phyloP scores from a whole-genome alignment of 352 stramenopile species.

The Pythium brachiatum region DNA sequence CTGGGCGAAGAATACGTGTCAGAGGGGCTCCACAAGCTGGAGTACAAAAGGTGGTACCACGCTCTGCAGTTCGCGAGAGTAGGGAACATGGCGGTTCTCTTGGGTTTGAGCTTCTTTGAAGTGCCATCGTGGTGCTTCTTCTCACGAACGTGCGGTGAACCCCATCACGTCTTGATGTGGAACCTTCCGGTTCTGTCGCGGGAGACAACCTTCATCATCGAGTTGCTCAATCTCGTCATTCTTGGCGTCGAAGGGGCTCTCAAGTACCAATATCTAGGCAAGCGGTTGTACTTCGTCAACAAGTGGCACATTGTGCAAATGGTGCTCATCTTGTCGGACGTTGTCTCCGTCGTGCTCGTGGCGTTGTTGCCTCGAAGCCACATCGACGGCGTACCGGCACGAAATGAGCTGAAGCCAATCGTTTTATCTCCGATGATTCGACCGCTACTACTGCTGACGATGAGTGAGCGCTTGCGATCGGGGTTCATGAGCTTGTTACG shows the following conservation, averaged over 20 bases:
- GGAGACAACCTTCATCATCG: slow-evolving; percentile 32
- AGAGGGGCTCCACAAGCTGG: slow-evolving; percentile 40
- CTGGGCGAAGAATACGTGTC: slow-evolving; percentile 49
- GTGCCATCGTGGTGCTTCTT: slow-evolving; percentile 59
- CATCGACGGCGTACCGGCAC: neutral
- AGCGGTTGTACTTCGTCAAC: slow-evolving; percentile 51
- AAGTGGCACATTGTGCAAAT: slow-evolving; percentile 57
- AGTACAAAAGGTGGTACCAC: slow-evolving; percentile 55
- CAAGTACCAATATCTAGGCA: slow-evolving; percentile 49
- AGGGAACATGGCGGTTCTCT: slow-evolving; percentile 45
- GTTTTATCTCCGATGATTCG: slow-evolving; percentile 44
- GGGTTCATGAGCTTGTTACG: slow-evolving; percentile 50
- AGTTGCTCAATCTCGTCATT: slow-evolving; percentile 43
- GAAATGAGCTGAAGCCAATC: slow-evolving; percentile 25
- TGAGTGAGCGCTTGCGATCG: slow-evolving; percentile 46
- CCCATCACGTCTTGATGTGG: slow-evolving; percentile 31
- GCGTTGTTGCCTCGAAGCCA: slow-evolving; percentile 25
- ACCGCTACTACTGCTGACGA: slow-evolving; percentile 46
- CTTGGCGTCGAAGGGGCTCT: slow-evolving; percentile 42
- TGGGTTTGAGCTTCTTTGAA: slow-evolving; percentile 53
- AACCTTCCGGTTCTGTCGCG: slow-evolving; percentile 34
- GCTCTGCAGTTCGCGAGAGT: slow-evolving; percentile 38
- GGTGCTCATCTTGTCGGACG: slow-evolving; percentile 39
- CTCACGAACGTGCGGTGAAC: slow-evolving; percentile 32
- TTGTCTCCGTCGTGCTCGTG: slow-evolving; percentile 39